Percentiles rank a stretch among this genome's conserved stretches.
Evolutionary conservation across 176 grass and related monocot species (phyloP).

Genomic region (Aegilops tauschii): DNA sequence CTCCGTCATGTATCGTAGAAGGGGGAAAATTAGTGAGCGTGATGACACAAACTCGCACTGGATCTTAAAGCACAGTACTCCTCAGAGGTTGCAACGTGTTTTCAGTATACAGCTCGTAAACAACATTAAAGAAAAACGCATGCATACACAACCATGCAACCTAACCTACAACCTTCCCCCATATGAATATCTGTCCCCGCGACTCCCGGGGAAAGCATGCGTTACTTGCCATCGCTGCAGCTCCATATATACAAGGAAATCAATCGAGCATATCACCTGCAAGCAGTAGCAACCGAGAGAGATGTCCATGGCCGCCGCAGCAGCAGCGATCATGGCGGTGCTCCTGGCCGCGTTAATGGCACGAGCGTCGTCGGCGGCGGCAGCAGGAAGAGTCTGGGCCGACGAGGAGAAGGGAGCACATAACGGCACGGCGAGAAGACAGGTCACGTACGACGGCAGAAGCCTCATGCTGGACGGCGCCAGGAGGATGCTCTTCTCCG

Average conservation of each 20-base stretch:
- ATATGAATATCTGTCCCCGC: not conserved
- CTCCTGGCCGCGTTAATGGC: not conserved
- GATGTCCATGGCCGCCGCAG: not conserved
- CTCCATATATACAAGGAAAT: not conserved
- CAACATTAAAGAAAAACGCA: not conserved
- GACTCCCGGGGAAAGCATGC: not conserved
- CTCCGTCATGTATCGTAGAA: too few species aligned
- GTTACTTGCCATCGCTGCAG: not conserved
- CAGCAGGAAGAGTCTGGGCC: not conserved
- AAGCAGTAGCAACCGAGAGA: not conserved
- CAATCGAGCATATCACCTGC: not conserved
- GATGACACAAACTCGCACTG: not conserved
- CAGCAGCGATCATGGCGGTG: not conserved
- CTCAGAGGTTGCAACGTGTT: not conserved
- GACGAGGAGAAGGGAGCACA: not conserved
- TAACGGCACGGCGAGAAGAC: not conserved
- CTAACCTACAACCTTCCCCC: slow-evolving; percentile 11
- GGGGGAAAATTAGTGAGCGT: too few species aligned
- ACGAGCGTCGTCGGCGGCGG: too few species aligned
- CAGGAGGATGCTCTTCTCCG: slow-evolving; percentile 63
- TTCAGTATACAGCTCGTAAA: not conserved
- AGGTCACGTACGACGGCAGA: slow-evolving; percentile 68
- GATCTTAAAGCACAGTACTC: not conserved
- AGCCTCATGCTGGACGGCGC: slow-evolving; percentile 57
- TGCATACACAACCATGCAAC: slow-evolving; percentile 1